These are phyloP conservation scores for Neophaeococcomyces aloes DNA, from an alignment of 2,329 filamentous ascomycete genomes.

Conservation along the genomic window DNA sequence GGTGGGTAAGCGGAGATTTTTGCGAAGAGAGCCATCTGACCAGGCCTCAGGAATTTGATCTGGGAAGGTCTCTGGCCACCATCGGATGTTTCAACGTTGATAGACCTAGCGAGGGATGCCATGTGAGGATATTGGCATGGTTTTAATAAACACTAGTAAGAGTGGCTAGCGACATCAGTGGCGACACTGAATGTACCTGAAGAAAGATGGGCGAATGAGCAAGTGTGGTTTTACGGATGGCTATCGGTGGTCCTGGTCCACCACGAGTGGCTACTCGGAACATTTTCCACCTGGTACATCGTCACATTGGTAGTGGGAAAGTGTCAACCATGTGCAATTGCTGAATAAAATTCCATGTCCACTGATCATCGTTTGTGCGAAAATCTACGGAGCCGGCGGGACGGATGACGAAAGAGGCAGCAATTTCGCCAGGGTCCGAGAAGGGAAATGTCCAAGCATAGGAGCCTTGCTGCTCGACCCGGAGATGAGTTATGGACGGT, in stretches of 20 bases:
- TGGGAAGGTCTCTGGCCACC: conserved; percentile 22
- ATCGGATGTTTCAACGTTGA: neutral
- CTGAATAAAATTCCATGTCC: neutral
- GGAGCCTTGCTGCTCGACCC: neutral
- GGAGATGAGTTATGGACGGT: no score
- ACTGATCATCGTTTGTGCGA: neutral
- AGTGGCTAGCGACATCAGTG: neutral
- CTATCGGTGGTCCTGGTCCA: neutral
- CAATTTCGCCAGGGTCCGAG: neutral
- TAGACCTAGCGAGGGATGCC: conserved; percentile 1
- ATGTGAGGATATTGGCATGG: conserved; percentile 1
- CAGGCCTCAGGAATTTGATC: conserved; percentile 27
- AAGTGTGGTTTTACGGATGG: neutral
- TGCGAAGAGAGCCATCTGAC: conserved; percentile 42
- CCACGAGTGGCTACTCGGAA: neutral
- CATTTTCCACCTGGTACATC: neutral
- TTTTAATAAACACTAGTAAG: neutral
- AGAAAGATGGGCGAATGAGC: neutral
- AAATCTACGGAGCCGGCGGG: neutral
- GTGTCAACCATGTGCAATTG: neutral
- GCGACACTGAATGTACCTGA: neutral
- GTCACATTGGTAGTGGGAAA: neutral
- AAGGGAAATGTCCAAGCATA: neutral
- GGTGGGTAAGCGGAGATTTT: conserved; percentile 57
- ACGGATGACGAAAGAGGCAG: neutral